Evolutionary conservation across 805 yeast genomes (phyloP).

Genomic region (Kuraishia ogatae): DNA sequence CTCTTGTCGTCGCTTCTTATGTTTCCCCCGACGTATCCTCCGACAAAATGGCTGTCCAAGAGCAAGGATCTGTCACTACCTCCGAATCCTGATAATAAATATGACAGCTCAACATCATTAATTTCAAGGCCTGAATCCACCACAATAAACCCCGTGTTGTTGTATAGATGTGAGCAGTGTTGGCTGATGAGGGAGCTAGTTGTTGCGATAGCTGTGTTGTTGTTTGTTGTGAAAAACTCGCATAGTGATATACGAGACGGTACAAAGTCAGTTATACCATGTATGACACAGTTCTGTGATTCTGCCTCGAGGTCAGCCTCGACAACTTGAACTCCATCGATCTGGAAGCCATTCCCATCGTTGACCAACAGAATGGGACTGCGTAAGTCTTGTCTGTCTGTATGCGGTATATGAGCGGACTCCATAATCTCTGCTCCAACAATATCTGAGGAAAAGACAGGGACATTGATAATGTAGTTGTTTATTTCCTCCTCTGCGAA

Average conservation of each 20-base stretch:
- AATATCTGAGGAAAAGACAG: slow-evolving; percentile 19
- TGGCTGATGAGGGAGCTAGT: background rate
- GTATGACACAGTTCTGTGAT: slow-evolving; percentile 57
- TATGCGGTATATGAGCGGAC: slow-evolving; percentile 9
- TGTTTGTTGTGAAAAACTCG: slow-evolving; percentile 20
- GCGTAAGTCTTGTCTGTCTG: slow-evolving; percentile 9
- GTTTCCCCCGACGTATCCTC: slow-evolving; percentile 39
- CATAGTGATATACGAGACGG: slow-evolving; percentile 17
- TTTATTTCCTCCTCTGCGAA: slow-evolving; percentile 9
- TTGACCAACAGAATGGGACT: slow-evolving; percentile 26
- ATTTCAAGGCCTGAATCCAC: slow-evolving; percentile 28
- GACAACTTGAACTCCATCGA: slow-evolving; percentile 40
- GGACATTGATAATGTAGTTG: slow-evolving; percentile 26
- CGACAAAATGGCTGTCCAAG: slow-evolving; percentile 25
- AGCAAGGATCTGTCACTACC: slow-evolving; percentile 16
- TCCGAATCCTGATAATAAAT: slow-evolving; percentile 27
- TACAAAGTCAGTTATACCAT: slow-evolving; percentile 46
- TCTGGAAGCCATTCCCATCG: slow-evolving; percentile 21
- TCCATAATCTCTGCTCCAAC: slow-evolving; percentile 18
- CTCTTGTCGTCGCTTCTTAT: slow-evolving; percentile 6
- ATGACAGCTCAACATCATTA: slow-evolving; percentile 35
- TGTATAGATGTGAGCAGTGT: slow-evolving; percentile 11
- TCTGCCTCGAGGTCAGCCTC: slow-evolving; percentile 51
- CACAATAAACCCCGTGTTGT: slow-evolving; percentile 39
- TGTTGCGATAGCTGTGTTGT: background rate